Evolutionary conservation across 108 stramenopile genomes (phyloP).

Genomic region (Cyclotella sp.): DNA sequence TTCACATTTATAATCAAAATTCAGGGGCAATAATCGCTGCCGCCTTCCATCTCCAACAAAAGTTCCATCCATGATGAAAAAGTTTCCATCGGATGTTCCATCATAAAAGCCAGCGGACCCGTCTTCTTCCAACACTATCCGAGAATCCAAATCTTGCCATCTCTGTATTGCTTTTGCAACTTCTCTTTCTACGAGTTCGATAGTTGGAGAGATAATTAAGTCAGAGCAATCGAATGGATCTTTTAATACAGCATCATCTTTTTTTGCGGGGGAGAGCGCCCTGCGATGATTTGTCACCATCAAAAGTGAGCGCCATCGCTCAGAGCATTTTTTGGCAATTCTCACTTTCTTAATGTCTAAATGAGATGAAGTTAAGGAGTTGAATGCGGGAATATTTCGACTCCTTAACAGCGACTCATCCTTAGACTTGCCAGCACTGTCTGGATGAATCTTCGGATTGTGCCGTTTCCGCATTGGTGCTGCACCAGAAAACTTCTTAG

Average conservation of each 20-base stretch:
- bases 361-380: conserved; percentile 3
- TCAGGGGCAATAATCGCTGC: conserved; percentile 37
- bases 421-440: not conserved
- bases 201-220: conserved; percentile 48
- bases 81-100: not conserved
- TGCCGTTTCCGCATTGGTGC: not conserved
- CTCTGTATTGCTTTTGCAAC: conserved; percentile 28
- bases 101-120: not conserved
- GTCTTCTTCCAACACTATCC: conserved; percentile 34
- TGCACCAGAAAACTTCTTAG: not conserved
- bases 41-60: conserved; percentile 22
- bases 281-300: conserved; percentile 14
- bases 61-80: conserved; percentile 18
- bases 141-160: conserved; percentile 68
- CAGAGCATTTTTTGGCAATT: conserved; percentile 37
- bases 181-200: conserved; percentile 52
- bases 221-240: conserved; percentile 74
- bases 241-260: not conserved
- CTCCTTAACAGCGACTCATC: not conserved
- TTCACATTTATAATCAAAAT: conserved; percentile 51
- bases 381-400: not conserved
- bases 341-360: conserved; percentile 24
- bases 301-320: conserved; percentile 30
- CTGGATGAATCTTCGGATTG: not conserved
- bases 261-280: not conserved